phyloP scores from a whole-genome alignment of 1,284 basidiomycete genomes.

The Cryptococcus deneoformans region DNA sequence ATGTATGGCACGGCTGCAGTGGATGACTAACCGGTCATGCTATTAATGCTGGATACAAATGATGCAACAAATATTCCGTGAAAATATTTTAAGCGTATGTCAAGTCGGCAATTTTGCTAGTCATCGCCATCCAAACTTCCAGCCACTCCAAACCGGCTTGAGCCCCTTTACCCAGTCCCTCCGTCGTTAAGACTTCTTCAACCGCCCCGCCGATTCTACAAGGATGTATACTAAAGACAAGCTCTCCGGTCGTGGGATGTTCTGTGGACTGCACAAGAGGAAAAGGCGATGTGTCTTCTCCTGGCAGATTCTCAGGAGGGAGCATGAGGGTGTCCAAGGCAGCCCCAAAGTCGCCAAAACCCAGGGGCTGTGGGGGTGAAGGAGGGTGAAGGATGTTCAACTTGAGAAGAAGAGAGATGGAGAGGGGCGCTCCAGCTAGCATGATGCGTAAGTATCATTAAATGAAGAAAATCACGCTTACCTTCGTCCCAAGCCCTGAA shows the following conservation, averaged over 20 bases:
- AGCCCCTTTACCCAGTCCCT: background rate
- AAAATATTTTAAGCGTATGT: slow-evolving; percentile 4
- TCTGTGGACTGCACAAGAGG: slow-evolving; percentile 32
- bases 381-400: slow-evolving; percentile 7
- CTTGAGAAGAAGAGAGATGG: slow-evolving; percentile 10
- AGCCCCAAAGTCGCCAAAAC: slow-evolving; percentile 4
- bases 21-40: too few species aligned
- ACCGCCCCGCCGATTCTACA: slow-evolving; percentile 29
- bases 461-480: slow-evolving; percentile 16
- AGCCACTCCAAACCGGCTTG: slow-evolving; percentile 24
- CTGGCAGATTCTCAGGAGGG: background rate
- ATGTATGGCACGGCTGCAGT: too few species aligned
- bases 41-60: too few species aligned
- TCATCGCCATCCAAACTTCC: slow-evolving; percentile 40
- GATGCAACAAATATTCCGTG: too few species aligned
- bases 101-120: slow-evolving; percentile 26
- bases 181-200: slow-evolving; percentile 17
- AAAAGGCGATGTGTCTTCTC: slow-evolving; percentile 14
- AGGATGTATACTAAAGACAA: slow-evolving; percentile 35
- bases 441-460: background rate
- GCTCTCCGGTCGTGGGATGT: slow-evolving; percentile 28
- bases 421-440: slow-evolving; percentile 25
- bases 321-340: slow-evolving; percentile 19
- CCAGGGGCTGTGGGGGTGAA: background rate
- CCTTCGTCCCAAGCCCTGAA: slow-evolving; percentile 31